Conservation (phyloP, 208 protist genomes). For the Trypanosoma cruzi region DNA sequence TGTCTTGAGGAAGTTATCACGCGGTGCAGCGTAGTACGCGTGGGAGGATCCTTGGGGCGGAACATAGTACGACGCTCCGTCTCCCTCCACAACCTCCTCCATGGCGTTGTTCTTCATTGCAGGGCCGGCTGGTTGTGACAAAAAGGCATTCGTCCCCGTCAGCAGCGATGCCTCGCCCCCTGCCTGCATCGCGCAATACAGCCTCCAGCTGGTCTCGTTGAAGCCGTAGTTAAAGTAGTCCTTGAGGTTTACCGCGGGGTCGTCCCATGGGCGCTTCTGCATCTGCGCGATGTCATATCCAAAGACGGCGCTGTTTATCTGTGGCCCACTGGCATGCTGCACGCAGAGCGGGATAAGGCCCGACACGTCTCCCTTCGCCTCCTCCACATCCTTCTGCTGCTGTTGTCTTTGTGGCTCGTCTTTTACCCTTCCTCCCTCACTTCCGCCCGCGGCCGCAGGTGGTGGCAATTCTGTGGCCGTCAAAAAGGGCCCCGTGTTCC, state of each 20-base stretch:
- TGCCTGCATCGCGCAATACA: constrained; percentile 83
- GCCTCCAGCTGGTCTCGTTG: constrained; percentile 83
- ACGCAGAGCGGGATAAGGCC: constrained; percentile 75
- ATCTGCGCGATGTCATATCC: constrained; percentile 89
- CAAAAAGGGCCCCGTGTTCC: background rate
- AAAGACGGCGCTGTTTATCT: constrained; percentile 68
- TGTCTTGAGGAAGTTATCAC: constrained; percentile 57
- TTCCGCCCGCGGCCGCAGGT: no score
- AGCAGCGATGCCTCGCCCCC: constrained; percentile 68
- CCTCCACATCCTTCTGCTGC: constrained; percentile 20
- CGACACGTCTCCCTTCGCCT: constrained; percentile 32
- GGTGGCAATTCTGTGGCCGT: background rate
- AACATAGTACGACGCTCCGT: constrained; percentile 17
- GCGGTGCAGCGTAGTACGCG: constrained; percentile 6
- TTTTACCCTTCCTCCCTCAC: background rate
- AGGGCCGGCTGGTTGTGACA: constrained; percentile 43
- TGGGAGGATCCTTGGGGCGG: constrained; percentile 19
- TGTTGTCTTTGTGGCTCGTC: background rate
- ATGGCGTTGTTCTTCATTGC: constrained; percentile 19
- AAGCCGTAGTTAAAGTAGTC: constrained; percentile 95
- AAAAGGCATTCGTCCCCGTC: constrained; percentile 53
- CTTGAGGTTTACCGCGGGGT: constrained; percentile 71
- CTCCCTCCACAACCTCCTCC: constrained; percentile 9
- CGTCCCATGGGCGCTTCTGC: constrained; percentile 73
- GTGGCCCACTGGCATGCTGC: constrained; percentile 54